phyloP scores from a whole-genome alignment of 1,284 basidiomycete species.

The Ustilago xerochloae region DNA sequence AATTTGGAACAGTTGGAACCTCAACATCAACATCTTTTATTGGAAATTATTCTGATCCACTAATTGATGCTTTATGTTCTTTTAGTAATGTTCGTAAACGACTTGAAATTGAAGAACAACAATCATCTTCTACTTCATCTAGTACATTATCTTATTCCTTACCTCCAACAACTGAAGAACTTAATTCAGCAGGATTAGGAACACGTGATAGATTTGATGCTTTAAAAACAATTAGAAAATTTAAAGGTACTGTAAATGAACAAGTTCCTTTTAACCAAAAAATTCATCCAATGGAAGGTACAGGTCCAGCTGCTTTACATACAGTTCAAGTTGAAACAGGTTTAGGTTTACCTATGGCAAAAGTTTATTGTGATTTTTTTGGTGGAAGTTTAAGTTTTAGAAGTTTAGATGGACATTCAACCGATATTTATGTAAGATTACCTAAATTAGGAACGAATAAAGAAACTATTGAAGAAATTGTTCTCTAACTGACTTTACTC shows the following conservation, averaged over 20 bases:
- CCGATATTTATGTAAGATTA: constrained; percentile 72
- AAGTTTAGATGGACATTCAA: constrained; percentile 76
- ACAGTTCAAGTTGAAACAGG: constrained; percentile 57
- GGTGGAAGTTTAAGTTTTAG: constrained; percentile 84
- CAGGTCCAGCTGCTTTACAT: constrained; percentile 46
- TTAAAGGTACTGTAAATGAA: constrained; percentile 61
- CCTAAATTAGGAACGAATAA: constrained; percentile 85
- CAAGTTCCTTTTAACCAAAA: constrained; percentile 24
- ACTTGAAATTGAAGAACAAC: constrained; percentile 51
- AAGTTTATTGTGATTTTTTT: constrained; percentile 63
- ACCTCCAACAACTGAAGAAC: background rate
- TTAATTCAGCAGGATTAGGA: constrained; percentile 29
- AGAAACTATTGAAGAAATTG: constrained; percentile 71
- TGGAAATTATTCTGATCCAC: constrained; percentile 35
- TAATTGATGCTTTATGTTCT: constrained; percentile 57
- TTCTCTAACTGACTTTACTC: constrained; percentile 17
- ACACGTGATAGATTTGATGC: constrained; percentile 48
- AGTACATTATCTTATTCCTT: background rate
- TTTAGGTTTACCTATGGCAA: constrained; percentile 60
- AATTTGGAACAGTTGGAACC: constrained; percentile 38
- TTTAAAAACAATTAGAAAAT: constrained; percentile 45
- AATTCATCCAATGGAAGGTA: constrained; percentile 37
- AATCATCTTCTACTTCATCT: background rate
- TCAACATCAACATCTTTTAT: constrained; percentile 8
- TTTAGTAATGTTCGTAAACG: constrained; percentile 59